These are phyloP conservation scores for Ophiostoma quercus DNA, from an alignment of 2,329 filamentous ascomycete genomes.

Conservation along the genomic window DNA sequence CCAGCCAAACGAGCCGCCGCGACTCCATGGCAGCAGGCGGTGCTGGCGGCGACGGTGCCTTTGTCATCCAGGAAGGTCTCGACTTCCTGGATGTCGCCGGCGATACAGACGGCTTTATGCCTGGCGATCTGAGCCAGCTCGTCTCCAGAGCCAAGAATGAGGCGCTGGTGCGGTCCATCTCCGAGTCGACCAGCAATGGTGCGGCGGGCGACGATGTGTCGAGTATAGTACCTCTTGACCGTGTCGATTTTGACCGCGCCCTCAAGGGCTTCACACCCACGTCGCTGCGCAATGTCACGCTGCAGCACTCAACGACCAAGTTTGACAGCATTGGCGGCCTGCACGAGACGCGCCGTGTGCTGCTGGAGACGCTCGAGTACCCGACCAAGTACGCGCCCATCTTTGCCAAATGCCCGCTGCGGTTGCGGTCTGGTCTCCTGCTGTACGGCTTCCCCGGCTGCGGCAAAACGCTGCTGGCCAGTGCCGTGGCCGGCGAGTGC, in stretches of 20 bases:
- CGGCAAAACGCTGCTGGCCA: slow-evolving; percentile 92
- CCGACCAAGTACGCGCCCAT: slow-evolving; percentile 97
- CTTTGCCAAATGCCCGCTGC: slow-evolving; percentile 89
- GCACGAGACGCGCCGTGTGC: slow-evolving; percentile 76
- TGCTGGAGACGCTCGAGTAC: slow-evolving; percentile 92
- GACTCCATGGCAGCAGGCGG: slow-evolving; percentile 31
- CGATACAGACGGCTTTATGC: slow-evolving; percentile 96
- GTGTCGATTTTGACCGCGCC: slow-evolving; percentile 75
- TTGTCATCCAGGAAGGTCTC: slow-evolving; percentile 67
- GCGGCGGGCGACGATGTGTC: slow-evolving; percentile 39
- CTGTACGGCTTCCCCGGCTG: slow-evolving; percentile 95
- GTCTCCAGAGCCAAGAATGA: slow-evolving; percentile 86
- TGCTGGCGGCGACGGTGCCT: slow-evolving; percentile 48
- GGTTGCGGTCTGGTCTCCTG: slow-evolving; percentile 86
- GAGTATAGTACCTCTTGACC: slow-evolving; percentile 57
- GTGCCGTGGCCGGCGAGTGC: slow-evolving; percentile 94
- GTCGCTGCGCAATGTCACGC: slow-evolving; percentile 85
- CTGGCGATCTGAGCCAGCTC: slow-evolving; percentile 81
- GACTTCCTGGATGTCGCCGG: slow-evolving; percentile 92
- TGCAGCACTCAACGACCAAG: slow-evolving; percentile 87
- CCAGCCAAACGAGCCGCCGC: slow-evolving; percentile 48
- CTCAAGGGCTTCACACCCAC: slow-evolving; percentile 91
- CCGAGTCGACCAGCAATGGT: slow-evolving; percentile 42
- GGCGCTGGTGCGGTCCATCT: slow-evolving; percentile 79
- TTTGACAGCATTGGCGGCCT: slow-evolving; percentile 91